Percentiles rank a stretch among this genome's conserved stretches.
Conservation (phyloP, 768 basidiomycete genomes). For the Antrodiella citrinella region DNA sequence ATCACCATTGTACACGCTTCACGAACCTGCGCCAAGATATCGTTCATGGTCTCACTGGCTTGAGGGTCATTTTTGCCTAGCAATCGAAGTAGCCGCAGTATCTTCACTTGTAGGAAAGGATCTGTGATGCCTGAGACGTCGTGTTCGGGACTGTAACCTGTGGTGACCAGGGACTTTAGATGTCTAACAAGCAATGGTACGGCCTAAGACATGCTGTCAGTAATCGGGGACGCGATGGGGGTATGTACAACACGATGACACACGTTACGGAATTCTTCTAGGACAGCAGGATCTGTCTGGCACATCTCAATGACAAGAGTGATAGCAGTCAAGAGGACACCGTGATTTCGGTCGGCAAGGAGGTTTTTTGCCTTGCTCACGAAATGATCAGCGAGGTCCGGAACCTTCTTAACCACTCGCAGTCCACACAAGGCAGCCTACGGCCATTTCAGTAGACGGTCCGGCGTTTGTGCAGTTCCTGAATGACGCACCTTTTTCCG, state of each 20-base stretch:
- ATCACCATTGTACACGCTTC: no score
- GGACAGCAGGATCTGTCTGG: conserved; percentile 57
- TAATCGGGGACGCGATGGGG: no score
- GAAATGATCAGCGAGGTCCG: conserved; percentile 93
- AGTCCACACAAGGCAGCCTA: conserved; percentile 94
- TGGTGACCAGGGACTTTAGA: conserved; percentile 89
- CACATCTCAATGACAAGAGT: conserved; percentile 96
- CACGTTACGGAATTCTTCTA: conserved; percentile 89
- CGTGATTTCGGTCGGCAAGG: conserved; percentile 93
- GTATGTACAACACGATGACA: conserved; percentile 14
- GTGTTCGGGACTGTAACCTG: conserved; percentile 96
- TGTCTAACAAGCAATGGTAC: conserved; percentile 92
- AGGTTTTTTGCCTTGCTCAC: conserved; percentile 80
- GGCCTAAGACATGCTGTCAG: conserved; percentile 62
- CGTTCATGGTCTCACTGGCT: conserved; percentile 96
- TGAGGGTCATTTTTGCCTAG: conserved; percentile 78
- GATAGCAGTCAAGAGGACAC: conserved; percentile 88
- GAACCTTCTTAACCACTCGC: conserved; percentile 91
- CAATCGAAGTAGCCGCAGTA: conserved; percentile 80
- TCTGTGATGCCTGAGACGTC: conserved; percentile 99
- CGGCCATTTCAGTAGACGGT: background rate
- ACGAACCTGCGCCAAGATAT: conserved; percentile 87
- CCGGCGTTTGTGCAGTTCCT: background rate
- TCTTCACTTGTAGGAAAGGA: conserved; percentile 91
- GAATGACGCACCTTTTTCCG: conserved; percentile 80